Percentiles rank a stretch among this genome's conserved stretches.
phyloP scores from a whole-genome alignment of 2,329 filamentous ascomycete species.

The Ramularia collo-cygni region DNA sequence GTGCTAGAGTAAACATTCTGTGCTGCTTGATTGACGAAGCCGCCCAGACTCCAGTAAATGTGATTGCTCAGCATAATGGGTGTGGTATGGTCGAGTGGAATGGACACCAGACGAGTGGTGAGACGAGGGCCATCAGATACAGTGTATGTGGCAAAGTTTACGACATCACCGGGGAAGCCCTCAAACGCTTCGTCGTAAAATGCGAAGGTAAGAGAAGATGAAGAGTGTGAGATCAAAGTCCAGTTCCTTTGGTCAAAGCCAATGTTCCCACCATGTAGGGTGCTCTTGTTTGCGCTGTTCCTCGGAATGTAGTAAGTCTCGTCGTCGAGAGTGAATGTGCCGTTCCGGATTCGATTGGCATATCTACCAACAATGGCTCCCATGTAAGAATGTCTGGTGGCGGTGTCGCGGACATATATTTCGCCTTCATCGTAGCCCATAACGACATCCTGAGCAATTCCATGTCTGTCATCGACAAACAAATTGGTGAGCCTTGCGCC shows the following conservation, averaged over 20 bases:
- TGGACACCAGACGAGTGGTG: conserved; percentile 66
- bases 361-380: conserved; percentile 50
- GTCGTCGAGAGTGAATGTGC: conserved; percentile 47
- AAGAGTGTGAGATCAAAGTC: conserved; percentile 62
- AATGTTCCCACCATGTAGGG: conserved; percentile 45
- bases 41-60: conserved; percentile 78
- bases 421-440: conserved; percentile 45
- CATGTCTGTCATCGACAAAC: conserved; percentile 24
- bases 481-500: conserved; percentile 26
- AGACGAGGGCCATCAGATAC: conserved; percentile 56
- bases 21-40: conserved; percentile 67
- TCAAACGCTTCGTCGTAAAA: conserved; percentile 65
- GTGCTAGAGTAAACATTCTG: conserved; percentile 62
- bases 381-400: conserved; percentile 55
- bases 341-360: conserved; percentile 51
- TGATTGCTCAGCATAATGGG: conserved; percentile 75
- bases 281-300: conserved; percentile 47
- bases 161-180: conserved; percentile 72
- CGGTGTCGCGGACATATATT: conserved; percentile 34
- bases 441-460: conserved; percentile 42
- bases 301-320: conserved; percentile 41
- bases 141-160: conserved; percentile 68
- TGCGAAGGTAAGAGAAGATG: conserved; percentile 65
- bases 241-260: conserved; percentile 64
- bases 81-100: conserved; percentile 66